Evolutionary conservation across 768 basidiomycete species (phyloP).

Genomic region (Pulveroboletus ravenelii): DNA sequence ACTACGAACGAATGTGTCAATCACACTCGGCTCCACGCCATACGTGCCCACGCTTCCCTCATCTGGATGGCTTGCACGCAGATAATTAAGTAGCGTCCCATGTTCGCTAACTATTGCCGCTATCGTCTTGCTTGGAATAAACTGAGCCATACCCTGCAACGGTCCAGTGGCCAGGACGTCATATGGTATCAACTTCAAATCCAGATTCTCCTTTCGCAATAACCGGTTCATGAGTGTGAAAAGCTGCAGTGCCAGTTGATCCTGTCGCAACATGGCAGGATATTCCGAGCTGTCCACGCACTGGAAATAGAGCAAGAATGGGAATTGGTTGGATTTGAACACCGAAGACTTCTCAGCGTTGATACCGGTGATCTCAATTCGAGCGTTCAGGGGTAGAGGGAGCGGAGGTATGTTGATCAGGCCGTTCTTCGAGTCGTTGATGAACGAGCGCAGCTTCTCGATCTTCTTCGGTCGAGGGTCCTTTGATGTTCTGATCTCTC

Average conservation of each 20-base stretch:
- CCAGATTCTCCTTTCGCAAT: constrained; percentile 90
- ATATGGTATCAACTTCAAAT: constrained; percentile 87
- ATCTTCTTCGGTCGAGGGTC: constrained; percentile 97
- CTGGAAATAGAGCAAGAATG: constrained; percentile 86
- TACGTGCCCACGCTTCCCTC: constrained; percentile 93
- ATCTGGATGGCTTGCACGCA: constrained; percentile 83
- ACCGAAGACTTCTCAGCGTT: constrained; percentile 89
- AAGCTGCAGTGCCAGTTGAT: constrained; percentile 97
- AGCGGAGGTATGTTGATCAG: constrained; percentile 76
- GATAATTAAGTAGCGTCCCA: constrained; percentile 81
- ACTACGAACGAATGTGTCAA: constrained; percentile 95
- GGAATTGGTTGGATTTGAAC: constrained; percentile 96
- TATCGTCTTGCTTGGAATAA: constrained; percentile 92
- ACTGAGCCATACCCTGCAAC: constrained; percentile 93
- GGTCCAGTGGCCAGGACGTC: constrained; percentile 90
- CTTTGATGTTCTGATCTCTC: constrained; percentile 83
- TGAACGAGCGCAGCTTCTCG: constrained; percentile 82
- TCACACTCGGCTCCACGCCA: constrained; percentile 89
- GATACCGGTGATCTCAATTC: constrained; percentile 78
- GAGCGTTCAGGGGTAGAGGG: constrained; percentile 89
- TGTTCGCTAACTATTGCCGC: constrained; percentile 92
- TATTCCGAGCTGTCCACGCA: constrained; percentile 81
- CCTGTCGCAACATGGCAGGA: constrained; percentile 96
- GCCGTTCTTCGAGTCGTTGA: constrained; percentile 82
- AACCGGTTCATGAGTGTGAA: constrained; percentile 97